These are phyloP conservation scores for Lasiodiplodia citricola DNA, from an alignment of 2,329 filamentous ascomycete genomes.

Conservation along the genomic window DNA sequence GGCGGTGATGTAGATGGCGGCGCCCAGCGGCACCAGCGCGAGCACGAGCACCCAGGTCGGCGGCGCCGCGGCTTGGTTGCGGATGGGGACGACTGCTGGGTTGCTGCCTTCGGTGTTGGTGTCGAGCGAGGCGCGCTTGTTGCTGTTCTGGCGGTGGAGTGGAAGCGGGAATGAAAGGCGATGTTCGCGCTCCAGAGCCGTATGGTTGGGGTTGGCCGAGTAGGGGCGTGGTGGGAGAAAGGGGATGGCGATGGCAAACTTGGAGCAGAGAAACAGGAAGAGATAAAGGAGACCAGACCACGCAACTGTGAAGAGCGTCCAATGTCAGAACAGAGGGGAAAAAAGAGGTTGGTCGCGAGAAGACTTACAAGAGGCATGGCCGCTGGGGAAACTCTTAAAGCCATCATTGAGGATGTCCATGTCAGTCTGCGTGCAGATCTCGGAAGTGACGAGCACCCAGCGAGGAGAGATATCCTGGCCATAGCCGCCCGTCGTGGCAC, in stretches of 20 bases:
- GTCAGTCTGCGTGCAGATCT: slow-evolving; percentile 75
- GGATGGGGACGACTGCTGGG: slow-evolving; percentile 44
- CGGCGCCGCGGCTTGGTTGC: slow-evolving; percentile 79
- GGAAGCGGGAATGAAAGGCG: slow-evolving; percentile 32
- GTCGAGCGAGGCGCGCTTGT: slow-evolving; percentile 27
- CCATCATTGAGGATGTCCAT: slow-evolving; percentile 71
- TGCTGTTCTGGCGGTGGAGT: slow-evolving; percentile 33
- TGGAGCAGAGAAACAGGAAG: slow-evolving; percentile 83
- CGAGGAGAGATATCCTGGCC: slow-evolving; percentile 56
- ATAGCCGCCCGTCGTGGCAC: slow-evolving; percentile 69
- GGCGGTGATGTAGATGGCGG: slow-evolving; percentile 80
- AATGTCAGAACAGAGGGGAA: background rate
- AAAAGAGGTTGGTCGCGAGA: background rate
- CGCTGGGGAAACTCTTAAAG: slow-evolving; percentile 83
- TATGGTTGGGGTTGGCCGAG: slow-evolving; percentile 55
- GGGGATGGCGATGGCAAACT: slow-evolving; percentile 76
- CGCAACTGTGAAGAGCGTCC: slow-evolving; percentile 54
- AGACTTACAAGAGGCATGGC: slow-evolving; percentile 69
- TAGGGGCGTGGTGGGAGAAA: slow-evolving; percentile 63
- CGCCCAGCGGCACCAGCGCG: slow-evolving; percentile 71
- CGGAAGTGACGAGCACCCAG: slow-evolving; percentile 73
- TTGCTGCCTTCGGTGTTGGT: slow-evolving; percentile 29
- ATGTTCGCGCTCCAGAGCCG: slow-evolving; percentile 37
- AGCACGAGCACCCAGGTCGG: slow-evolving; percentile 78
- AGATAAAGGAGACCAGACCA: slow-evolving; percentile 85